phyloP scores from a whole-genome alignment of 164 flowering plant species.

The Vitis cinerea region DNA sequence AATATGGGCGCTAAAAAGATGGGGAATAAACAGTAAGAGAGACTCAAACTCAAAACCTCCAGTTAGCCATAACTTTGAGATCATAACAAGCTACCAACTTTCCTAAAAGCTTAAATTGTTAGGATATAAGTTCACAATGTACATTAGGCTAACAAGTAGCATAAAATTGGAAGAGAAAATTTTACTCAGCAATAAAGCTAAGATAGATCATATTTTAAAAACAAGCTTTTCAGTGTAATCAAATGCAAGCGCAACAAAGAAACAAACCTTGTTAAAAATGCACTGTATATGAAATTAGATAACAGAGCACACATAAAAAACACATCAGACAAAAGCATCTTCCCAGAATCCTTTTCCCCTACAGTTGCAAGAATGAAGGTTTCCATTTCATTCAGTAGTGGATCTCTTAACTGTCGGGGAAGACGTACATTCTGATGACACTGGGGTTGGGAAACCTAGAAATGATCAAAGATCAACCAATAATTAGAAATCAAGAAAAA shows the following conservation, averaged over 20 bases:
- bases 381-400: constrained; percentile 68
- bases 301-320: constrained; percentile 55
- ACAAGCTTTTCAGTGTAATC: not conserved
- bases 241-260: constrained; percentile 2
- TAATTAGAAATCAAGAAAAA: constrained; percentile 5
- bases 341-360: constrained; percentile 37
- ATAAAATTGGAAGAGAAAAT: no score
- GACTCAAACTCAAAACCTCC: no score
- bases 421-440: constrained; percentile 44
- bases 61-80: no score
- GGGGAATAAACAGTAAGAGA: no score
- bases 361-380: constrained; percentile 39
- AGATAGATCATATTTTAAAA: not conserved
- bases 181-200: no score
- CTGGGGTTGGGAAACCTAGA: constrained; percentile 38
- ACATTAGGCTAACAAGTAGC: no score
- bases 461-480: constrained; percentile 7
- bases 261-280: constrained; percentile 52
- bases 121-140: no score
- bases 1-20: no score
- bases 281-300: constrained; percentile 63
- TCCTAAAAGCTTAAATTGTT: no score
- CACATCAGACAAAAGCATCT: constrained; percentile 50
- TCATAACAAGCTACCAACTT: no score
- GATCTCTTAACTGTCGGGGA: constrained; percentile 64